Base-by-base conservation (phyloP, 1,284 basidiomycete species). In the Austroboletus niveus region DNA sequence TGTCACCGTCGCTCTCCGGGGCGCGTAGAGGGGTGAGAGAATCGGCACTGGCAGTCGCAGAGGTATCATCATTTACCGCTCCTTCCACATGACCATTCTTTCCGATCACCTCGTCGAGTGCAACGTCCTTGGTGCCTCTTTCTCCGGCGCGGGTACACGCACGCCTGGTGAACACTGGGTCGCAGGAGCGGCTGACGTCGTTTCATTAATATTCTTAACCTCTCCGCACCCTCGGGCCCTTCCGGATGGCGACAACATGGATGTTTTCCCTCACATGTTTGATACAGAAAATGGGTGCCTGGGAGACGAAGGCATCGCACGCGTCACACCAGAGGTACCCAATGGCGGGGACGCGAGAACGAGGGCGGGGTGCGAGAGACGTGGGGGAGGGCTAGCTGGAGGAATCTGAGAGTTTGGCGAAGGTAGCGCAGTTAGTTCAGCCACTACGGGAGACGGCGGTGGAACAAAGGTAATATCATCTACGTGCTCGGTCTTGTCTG, bases 301-400 rank as follows among this genome's bases (percentile, higher is more conserved):
- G 9, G 43, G 49, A 3, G 48, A 52, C 0, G 64, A 60, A 15
- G 62, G 55, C 14, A 43, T n/a, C 17, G 55, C 22, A 14, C 61
- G 61, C n/a, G 40, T 17, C 12, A 51, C 49, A 27, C 40, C 51
- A 22, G 34, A 10, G 3, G 55, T 66, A 4, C 49, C 35, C 20
- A 54, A 53, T n/a, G n/a, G n/a, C n/a, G n/a, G n/a, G n/a, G n/a
- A n/a, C n/a, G 2, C 63, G 67, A 12, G 63, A 67, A 44, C 58
- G 64, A 9, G 65, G 50, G 27, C 52, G 65, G 10, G 51, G 48
- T 29, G 38, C 20, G 4, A 66, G 63, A 6, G 63, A 66, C 54
- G 62, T 4, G 53, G 43, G 8, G 47, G 39, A n/a, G 61, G 44
- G 5, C 52, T 57, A 64, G n/a, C n/a, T n/a, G n/a, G 63, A 4